Conservation (phyloP, 805 yeast species). For the Sugiyamaella americana region DNA sequence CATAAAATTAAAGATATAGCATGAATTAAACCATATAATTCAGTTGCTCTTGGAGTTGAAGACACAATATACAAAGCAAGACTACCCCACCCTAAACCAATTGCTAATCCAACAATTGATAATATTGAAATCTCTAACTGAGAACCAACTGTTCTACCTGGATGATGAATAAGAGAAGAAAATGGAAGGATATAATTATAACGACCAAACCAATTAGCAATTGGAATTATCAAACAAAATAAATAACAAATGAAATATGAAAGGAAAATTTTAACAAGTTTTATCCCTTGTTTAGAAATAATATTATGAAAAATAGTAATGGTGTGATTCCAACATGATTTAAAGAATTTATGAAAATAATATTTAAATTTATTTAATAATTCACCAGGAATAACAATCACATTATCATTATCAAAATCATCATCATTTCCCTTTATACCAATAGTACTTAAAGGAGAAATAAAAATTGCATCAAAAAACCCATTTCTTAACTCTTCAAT, state of each 20-base stretch:
- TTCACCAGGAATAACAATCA: not conserved
- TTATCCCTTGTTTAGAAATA: conserved; percentile 1
- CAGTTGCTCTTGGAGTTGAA: conserved; percentile 36
- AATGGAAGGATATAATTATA: conserved; percentile 39
- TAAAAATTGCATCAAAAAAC: conserved; percentile 42
- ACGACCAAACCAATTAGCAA: conserved; percentile 41
- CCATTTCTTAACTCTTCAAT: conserved; percentile 45
- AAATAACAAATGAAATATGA: conserved; percentile 38
- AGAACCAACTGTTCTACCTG: conserved; percentile 41
- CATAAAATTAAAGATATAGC: conserved; percentile 39
- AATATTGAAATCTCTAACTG: conserved; percentile 41
- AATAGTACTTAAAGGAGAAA: conserved; percentile 26
- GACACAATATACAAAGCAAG: conserved; percentile 39
- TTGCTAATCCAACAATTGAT: conserved; percentile 36
- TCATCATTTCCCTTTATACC: not conserved
- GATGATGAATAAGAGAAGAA: conserved; percentile 42
- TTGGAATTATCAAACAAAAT: conserved; percentile 35
- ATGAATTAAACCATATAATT: conserved; percentile 43
- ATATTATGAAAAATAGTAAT: not conserved
- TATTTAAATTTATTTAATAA: not conserved
- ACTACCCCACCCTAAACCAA: conserved; percentile 43
- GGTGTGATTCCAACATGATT: not conserved
- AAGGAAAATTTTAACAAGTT: conserved; percentile 31
- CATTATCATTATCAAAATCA: not conserved
- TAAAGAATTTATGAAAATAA: too few species aligned